Base-by-base conservation (phyloP, 768 basidiomycete species). In the Hericium rajendrae region DNA sequence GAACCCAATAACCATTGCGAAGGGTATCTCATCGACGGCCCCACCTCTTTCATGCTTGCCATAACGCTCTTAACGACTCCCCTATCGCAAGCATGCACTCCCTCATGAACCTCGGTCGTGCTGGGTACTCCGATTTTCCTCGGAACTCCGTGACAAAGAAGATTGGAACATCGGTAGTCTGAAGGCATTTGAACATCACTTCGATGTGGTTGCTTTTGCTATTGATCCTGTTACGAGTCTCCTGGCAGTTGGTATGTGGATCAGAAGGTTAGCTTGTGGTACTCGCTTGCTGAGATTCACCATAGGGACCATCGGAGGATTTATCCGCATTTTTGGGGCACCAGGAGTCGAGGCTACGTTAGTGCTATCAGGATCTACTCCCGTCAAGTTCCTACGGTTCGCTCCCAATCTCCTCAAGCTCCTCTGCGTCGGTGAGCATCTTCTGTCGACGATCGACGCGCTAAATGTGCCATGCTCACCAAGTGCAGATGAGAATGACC, bases 251-350 rank as follows among this genome's bases (percentile, higher is more conserved):
- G 84, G 84, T 84, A 67, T 39, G 72, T 59, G 54, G 37, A 32
- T 32, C 32, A 32, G 32, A 20, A 43, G 49, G 28, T 41, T 37
- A 48, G 11, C 3, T 13, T 40, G 57, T 48, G 24, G n/a, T 49
- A 51, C 58, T 54, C 57, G 48, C 59, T 48, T 38, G 15, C 40
- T 51, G 54, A 50, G 40, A n/a, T 20, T 39, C 9, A 10, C 16
- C 8, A 22, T 53, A 86, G 91, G 87, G 2, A 90, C 88, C 0
- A 68, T 76, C 4, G 66, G 69, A n/a, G 91, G 92, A 0, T 57
- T 67, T 1, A 76, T 94, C 38, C 75, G 84, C 56, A 61, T 93
- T 24, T 80, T 83, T 60, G 93, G 92, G 2, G 75, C 79, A 5
- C 78, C 84, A 2, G 81, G 85, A 3, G 86, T 91, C 12, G 76